A percentile compares a stretch with the other conserved stretches of the same genome.
These are phyloP conservation scores for Porphyrellus cyaneotinctus DNA, from an alignment of 768 basidiomycete genomes.

Conservation along the genomic window DNA sequence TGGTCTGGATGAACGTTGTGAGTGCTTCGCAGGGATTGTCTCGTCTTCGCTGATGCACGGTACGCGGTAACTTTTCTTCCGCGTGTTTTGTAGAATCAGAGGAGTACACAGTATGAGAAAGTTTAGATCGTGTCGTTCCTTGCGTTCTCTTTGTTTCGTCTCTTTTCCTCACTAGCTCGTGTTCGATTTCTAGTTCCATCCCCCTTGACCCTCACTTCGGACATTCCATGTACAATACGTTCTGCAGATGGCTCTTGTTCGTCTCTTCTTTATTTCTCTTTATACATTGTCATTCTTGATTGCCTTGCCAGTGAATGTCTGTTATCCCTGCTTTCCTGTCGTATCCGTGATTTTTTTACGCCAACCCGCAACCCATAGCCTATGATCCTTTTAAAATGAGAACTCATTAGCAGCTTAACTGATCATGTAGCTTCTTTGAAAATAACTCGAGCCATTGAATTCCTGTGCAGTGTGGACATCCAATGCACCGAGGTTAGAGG, in stretches of 20 bases:
- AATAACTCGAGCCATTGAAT: not conserved
- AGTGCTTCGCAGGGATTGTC: constrained; percentile 30
- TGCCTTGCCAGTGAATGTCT: not conserved
- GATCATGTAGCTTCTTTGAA: constrained; percentile 5
- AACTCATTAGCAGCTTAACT: constrained; percentile 15
- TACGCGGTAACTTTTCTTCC: constrained; percentile 1
- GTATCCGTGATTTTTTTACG: not conserved
- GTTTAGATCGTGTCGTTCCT: not conserved
- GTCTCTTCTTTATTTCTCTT: constrained; percentile 33
- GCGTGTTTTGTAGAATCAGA: constrained; percentile 20
- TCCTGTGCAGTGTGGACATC: not conserved
- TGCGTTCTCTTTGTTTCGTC: constrained; percentile 1
- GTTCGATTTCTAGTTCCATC: not conserved
- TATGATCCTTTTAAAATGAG: constrained; percentile 18
- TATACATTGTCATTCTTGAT: constrained; percentile 18
- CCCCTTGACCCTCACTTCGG: constrained; percentile 3
- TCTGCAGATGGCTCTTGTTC: constrained; percentile 9
- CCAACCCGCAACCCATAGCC: constrained; percentile 7
- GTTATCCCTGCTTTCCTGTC: constrained; percentile 9
- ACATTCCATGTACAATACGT: constrained; percentile 23
- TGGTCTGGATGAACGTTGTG: constrained; percentile 45
- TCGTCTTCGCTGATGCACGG: constrained; percentile 32
- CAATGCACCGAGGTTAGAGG: not conserved
- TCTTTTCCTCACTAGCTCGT: constrained; percentile 6
- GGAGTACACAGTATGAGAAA: constrained; percentile 20